Evolutionary conservation across 2,329 filamentous ascomycete species (phyloP).

Genomic region (Aureobasidium vineae): DNA sequence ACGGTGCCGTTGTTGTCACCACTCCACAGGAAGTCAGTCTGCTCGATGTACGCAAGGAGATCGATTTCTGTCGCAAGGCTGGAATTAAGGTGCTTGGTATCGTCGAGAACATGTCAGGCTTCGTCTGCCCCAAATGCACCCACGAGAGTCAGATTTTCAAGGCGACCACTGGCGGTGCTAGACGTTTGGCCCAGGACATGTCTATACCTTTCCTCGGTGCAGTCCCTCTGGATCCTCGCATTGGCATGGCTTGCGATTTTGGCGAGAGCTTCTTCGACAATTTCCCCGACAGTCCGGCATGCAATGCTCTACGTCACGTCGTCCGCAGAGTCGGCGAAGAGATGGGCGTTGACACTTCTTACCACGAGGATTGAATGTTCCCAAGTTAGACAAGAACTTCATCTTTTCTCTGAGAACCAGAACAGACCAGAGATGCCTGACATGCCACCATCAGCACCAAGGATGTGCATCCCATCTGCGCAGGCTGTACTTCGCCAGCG

Average conservation of each 20-base stretch:
- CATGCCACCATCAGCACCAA: too few species aligned
- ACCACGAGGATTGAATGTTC: background rate
- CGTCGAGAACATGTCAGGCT: conserved; percentile 97
- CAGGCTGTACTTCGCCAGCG: background rate
- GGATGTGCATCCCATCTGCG: background rate
- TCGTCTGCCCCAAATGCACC: conserved; percentile 90
- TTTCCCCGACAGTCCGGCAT: conserved; percentile 91
- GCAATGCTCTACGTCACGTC: conserved; percentile 74
- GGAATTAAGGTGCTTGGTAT: conserved; percentile 84
- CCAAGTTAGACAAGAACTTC: background rate
- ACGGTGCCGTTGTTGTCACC: conserved; percentile 88
- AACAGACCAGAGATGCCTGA: background rate
- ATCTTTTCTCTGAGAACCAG: background rate
- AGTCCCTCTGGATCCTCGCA: conserved; percentile 87
- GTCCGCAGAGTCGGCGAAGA: conserved; percentile 62
- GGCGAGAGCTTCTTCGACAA: conserved; percentile 96
- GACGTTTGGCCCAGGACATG: conserved; percentile 78
- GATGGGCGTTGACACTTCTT: conserved; percentile 34
- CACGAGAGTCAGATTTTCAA: conserved; percentile 80
- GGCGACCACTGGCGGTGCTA: conserved; percentile 85
- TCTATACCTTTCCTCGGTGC: conserved; percentile 83
- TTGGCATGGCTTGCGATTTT: conserved; percentile 95
- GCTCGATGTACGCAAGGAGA: conserved; percentile 92
- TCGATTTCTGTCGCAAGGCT: conserved; percentile 95
- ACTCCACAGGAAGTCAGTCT: conserved; percentile 93